Percentiles rank a stretch among this genome's conserved stretches.
These are phyloP conservation scores for Nakataea oryzae DNA, from an alignment of 2,329 filamentous ascomycete genomes.

Conservation along the genomic window DNA sequence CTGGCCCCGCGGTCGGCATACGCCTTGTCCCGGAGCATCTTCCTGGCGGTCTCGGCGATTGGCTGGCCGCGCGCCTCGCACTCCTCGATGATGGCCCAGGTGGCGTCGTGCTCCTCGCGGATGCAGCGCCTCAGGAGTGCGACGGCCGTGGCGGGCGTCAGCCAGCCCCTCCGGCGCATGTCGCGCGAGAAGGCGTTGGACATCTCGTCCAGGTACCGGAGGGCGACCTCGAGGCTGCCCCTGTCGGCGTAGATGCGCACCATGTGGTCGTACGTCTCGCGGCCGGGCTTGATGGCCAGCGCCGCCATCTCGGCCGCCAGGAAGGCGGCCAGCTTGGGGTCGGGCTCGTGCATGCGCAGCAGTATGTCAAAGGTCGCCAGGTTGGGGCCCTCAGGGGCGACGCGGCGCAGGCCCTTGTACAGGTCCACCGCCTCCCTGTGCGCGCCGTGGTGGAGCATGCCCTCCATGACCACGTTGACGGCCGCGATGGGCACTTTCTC, in stretches of 20 bases:
- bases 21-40: not conserved
- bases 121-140: not conserved
- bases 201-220: constrained; percentile 1
- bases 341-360: constrained; percentile 13
- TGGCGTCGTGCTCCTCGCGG: not conserved
- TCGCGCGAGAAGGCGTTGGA: not conserved
- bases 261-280: constrained; percentile 18
- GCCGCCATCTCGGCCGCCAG: constrained; percentile 25
- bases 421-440: constrained; percentile 18
- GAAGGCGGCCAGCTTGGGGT: constrained; percentile 19
- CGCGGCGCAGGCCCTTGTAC: constrained; percentile 23
- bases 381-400: constrained; percentile 23
- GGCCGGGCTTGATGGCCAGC: constrained; percentile 19
- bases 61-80: not conserved
- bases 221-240: not conserved
- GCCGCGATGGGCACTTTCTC: constrained; percentile 22
- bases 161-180: not conserved
- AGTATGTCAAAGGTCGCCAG: constrained; percentile 24
- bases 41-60: not conserved
- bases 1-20: not conserved
- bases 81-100: not conserved
- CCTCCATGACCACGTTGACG: constrained; percentile 30
- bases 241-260: constrained; percentile 17
- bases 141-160: not conserved
- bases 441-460: constrained; percentile 10